These are phyloP conservation scores for Mortierella sp. DNA, from an alignment of 371 early-diverging fungal species.

Conservation along the genomic window DNA sequence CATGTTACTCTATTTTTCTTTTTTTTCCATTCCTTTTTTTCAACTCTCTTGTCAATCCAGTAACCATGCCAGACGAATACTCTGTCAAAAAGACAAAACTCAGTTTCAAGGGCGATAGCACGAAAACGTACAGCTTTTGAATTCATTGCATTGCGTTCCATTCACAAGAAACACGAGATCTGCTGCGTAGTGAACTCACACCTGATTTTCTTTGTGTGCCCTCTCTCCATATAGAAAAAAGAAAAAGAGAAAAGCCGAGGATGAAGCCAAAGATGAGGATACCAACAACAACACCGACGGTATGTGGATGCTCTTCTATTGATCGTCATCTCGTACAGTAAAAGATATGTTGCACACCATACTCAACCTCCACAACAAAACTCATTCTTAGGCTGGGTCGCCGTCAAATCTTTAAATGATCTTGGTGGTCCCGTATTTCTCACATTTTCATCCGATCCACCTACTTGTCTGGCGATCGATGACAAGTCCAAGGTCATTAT, in stretches of 20 bases:
- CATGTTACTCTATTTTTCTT: neutral
- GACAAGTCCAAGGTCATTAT: slow-evolving; percentile 66
- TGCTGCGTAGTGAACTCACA: neutral
- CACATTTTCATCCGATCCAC: slow-evolving; percentile 74
- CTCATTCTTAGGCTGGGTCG: slow-evolving; percentile 70
- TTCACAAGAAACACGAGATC: neutral
- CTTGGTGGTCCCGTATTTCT: slow-evolving; percentile 81
- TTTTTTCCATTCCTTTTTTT: too few relatives aligned
- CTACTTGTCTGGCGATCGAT: slow-evolving; percentile 69
- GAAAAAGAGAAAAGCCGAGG: slow-evolving; percentile 70
- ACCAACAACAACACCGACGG: slow-evolving; percentile 58
- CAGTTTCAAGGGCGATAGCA: slow-evolving; percentile 71
- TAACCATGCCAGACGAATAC: slow-evolving; percentile 53
- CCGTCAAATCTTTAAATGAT: slow-evolving; percentile 72
- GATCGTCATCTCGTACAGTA: neutral
- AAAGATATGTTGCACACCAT: neutral
- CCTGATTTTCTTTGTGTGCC: neutral
- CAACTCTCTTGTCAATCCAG: neutral
- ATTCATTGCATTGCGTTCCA: neutral
- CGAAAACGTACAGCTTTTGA: slow-evolving; percentile 9
- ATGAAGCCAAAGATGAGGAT: slow-evolving; percentile 54
- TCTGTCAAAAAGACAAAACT: slow-evolving; percentile 62
- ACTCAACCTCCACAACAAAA: neutral
- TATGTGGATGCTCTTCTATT: neutral
- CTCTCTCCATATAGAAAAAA: slow-evolving; percentile 58